These are phyloP conservation scores for Plantago elongata DNA, from an alignment of 257 asterid species.

Conservation along the genomic window DNA sequence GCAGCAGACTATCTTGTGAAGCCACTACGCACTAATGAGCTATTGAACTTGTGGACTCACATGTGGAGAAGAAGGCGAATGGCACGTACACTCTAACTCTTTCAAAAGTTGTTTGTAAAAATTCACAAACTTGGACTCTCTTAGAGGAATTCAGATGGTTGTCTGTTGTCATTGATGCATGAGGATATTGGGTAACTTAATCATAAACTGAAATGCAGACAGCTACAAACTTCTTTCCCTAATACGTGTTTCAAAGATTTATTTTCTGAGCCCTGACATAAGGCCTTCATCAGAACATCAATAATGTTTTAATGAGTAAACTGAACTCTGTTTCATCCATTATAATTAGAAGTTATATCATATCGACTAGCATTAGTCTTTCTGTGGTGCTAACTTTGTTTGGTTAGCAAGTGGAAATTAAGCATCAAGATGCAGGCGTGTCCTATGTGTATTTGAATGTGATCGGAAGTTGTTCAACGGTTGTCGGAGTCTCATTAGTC, in stretches of 20 bases:
- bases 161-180: not conserved
- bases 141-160: constrained; percentile 7
- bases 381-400: no score
- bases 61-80: constrained; percentile 97
- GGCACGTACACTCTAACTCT: constrained; percentile 36
- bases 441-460: not conserved
- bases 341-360: no score
- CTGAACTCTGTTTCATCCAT: no score
- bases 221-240: no score
- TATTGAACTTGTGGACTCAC: constrained; percentile 98
- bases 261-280: no score
- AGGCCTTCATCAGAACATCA: no score
- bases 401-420: no score
- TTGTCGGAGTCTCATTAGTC: not conserved
- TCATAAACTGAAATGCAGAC: not conserved
- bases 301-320: no score
- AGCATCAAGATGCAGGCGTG: no score
- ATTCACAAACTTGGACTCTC: not conserved
- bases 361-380: no score
- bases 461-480: not conserved
- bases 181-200: not conserved
- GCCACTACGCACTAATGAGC: constrained; percentile 92
- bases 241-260: no score
- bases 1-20: constrained; percentile 99
- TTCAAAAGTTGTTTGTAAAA: constrained; percentile 8